These are phyloP conservation scores for Boletus reticulatus DNA, from an alignment of 768 basidiomycete genomes.

Conservation along the genomic window DNA sequence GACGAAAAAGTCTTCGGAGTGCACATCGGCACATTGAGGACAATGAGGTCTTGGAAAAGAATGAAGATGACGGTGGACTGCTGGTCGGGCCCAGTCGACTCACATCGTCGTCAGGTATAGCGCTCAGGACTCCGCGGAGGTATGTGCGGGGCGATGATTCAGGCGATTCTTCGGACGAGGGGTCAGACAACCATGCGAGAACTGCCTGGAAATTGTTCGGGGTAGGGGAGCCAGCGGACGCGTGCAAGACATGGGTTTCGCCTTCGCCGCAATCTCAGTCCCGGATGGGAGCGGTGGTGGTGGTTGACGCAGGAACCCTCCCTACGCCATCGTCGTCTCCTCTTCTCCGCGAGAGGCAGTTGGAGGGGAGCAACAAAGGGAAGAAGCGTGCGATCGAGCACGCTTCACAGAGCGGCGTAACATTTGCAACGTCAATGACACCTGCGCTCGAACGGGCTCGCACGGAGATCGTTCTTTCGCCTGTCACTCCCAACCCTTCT, in stretches of 20 bases:
- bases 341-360: not conserved
- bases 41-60: not conserved
- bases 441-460: not conserved
- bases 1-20: constrained; percentile 36
- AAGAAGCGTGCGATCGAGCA: constrained; percentile 5
- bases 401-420: not conserved
- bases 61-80: not conserved
- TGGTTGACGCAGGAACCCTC: constrained; percentile 3
- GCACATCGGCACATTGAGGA: constrained; percentile 23
- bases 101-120: not conserved
- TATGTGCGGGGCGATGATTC: constrained; percentile 38
- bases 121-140: not conserved
- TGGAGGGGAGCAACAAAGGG: not conserved
- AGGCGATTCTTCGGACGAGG: constrained; percentile 41
- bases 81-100: not conserved
- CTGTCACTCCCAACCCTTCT: not conserved
- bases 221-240: constrained; percentile 25
- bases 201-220: constrained; percentile 61
- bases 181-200: constrained; percentile 47
- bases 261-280: constrained; percentile 13
- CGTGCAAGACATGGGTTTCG: constrained; percentile 15
- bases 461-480: constrained; percentile 2
- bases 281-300: not conserved
- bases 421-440: not conserved
- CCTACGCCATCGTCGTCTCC: constrained; percentile 30